These are phyloP conservation scores for Fusarium anguioides DNA, from an alignment of 2,329 filamentous ascomycete species.

Conservation along the genomic window DNA sequence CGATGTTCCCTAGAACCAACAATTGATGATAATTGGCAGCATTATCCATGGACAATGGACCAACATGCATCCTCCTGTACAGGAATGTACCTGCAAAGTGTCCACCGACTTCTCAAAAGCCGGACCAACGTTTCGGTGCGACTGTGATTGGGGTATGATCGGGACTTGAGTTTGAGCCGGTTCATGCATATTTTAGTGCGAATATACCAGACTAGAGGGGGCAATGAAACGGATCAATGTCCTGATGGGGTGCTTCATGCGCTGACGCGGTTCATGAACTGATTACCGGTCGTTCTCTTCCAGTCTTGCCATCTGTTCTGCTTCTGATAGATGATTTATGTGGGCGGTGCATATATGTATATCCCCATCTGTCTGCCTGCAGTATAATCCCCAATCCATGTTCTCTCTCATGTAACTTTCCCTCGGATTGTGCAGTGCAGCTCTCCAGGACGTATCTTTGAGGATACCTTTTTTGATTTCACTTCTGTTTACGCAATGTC, in stretches of 20 bases:
- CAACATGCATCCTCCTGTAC: too few species aligned
- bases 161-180: constrained; percentile 6
- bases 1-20: too few species aligned
- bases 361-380: neutral
- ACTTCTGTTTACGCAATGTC: constrained; percentile 27
- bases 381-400: neutral
- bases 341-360: constrained; percentile 6
- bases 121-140: too few species aligned
- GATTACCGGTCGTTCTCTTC: neutral
- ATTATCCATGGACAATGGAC: too few species aligned
- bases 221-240: neutral
- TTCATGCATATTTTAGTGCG: neutral
- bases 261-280: constrained; percentile 2
- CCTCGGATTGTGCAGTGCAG: neutral
- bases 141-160: too few species aligned
- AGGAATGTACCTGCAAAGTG: too few species aligned
- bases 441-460: neutral
- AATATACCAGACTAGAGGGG: neutral
- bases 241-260: constrained; percentile 1
- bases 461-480: neutral
- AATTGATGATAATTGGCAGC: too few species aligned
- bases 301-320: too few species aligned
- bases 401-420: constrained; percentile 1
- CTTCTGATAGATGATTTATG: too few species aligned
- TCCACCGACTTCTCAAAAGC: too few species aligned